Conservation (phyloP, 768 basidiomycete genomes). For the Lyophyllum decastes region DNA sequence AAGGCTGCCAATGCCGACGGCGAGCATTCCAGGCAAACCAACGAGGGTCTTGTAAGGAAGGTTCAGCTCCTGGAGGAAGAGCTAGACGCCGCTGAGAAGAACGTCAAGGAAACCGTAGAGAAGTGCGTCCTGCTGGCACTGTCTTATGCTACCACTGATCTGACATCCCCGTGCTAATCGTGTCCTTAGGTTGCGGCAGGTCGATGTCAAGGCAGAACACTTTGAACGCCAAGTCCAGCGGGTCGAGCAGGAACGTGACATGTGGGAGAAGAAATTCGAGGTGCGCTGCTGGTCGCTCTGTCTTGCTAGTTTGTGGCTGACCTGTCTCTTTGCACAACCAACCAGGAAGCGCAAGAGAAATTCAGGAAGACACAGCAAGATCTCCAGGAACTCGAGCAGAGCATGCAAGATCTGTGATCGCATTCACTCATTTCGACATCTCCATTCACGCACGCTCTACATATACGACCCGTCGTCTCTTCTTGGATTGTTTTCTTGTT, state of each 20-base stretch:
- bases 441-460: not conserved
- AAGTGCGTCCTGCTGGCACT: constrained; percentile 62
- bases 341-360: constrained; percentile 72
- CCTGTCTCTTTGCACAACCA: not conserved
- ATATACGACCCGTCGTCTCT: not conserved
- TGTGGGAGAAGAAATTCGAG: constrained; percentile 94
- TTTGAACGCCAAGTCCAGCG: constrained; percentile 90
- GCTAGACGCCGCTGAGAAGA: constrained; percentile 94
- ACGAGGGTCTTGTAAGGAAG: constrained; percentile 78
- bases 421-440: constrained; percentile 1
- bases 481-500: constrained; percentile 10
- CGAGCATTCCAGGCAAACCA: constrained; percentile 68
- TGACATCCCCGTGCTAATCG: constrained; percentile 21
- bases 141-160: constrained; percentile 8
- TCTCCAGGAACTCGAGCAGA: constrained; percentile 77
- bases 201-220: constrained; percentile 98
- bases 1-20: constrained; percentile 70
- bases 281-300: constrained; percentile 41
- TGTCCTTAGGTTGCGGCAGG: constrained; percentile 77
- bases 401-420: constrained; percentile 70
- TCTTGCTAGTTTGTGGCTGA: not conserved
- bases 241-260: constrained; percentile 87
- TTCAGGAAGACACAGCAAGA: constrained; percentile 76
- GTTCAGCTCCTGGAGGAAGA: constrained; percentile 93
- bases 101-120: constrained; percentile 93